These are phyloP conservation scores for Corylus avellana DNA, from an alignment of 306 rosid species.

Conservation along the genomic window DNA sequence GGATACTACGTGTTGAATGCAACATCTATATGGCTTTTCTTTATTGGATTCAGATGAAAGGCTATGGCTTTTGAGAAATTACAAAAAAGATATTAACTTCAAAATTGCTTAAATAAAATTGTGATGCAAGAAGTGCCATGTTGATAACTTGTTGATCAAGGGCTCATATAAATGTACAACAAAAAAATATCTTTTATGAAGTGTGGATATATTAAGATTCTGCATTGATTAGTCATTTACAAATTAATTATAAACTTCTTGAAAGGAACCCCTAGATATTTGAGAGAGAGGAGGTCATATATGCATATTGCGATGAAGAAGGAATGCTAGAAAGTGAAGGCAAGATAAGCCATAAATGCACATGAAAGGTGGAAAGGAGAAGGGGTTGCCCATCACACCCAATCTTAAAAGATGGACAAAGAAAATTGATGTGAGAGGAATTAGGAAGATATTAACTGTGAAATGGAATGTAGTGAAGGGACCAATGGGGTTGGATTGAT, in stretches of 20 bases:
- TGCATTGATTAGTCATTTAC: background rate
- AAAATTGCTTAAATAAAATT: background rate
- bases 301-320: slow-evolving; percentile 31
- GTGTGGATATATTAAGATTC: background rate
- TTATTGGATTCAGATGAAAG: background rate
- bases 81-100: background rate
- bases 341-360: slow-evolving; percentile 24
- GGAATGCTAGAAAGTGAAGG: slow-evolving; percentile 25
- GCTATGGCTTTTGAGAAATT: background rate
- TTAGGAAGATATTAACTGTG: too few species aligned
- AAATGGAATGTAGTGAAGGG: slow-evolving; percentile 17
- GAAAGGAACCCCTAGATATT: background rate
- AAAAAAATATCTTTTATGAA: background rate
- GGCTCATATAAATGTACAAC: too few species aligned
- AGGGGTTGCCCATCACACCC: slow-evolving; percentile 1
- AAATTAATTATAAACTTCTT: background rate
- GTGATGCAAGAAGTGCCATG: background rate
- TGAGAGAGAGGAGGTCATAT: slow-evolving; percentile 7
- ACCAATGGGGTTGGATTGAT: slow-evolving; percentile 19
- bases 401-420: slow-evolving; percentile 2
- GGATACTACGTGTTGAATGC: too few species aligned
- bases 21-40: background rate
- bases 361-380: slow-evolving; percentile 3
- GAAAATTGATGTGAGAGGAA: background rate
- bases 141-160: background rate